A percentile compares a stretch with the other conserved stretches of the same genome.
Evolutionary conservation across 2,329 filamentous ascomycete genomes (phyloP).

Genomic region (Hypoxylon sp.): DNA sequence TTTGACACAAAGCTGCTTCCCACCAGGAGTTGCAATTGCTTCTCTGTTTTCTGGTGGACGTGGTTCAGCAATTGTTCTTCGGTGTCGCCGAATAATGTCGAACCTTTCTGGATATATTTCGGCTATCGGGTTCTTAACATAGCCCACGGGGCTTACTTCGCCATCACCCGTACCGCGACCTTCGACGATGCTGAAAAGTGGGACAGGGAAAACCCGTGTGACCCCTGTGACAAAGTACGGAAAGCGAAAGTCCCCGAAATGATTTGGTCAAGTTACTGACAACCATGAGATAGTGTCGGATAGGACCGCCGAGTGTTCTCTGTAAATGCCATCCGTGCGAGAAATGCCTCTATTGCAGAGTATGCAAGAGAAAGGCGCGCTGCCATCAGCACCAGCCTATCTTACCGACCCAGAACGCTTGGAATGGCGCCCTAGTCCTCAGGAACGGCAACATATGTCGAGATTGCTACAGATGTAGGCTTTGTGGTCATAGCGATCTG

Average conservation of each 20-base stretch:
- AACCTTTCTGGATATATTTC: slow-evolving; percentile 34
- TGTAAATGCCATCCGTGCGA: slow-evolving; percentile 26
- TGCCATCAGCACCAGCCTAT: slow-evolving; percentile 17
- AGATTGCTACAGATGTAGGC: slow-evolving; percentile 13
- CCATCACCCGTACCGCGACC: slow-evolving; percentile 22
- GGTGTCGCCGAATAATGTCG: slow-evolving; percentile 13
- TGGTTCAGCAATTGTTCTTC: slow-evolving; percentile 34
- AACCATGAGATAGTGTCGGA: slow-evolving; percentile 2
- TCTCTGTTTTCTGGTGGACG: slow-evolving; percentile 37
- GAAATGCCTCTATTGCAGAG: slow-evolving; percentile 10
- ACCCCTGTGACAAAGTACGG: slow-evolving; percentile 18
- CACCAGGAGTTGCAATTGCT: slow-evolving; percentile 17
- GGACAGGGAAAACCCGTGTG: slow-evolving; percentile 30
- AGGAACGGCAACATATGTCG: neutral
- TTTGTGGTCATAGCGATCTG: slow-evolving; percentile 23
- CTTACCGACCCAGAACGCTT: neutral
- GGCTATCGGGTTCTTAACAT: slow-evolving; percentile 30
- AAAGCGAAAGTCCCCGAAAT: too few species aligned
- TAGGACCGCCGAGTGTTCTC: neutral
- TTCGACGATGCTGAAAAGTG: slow-evolving; percentile 29
- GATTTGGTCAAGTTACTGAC: neutral
- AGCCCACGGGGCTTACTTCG: slow-evolving; percentile 26
- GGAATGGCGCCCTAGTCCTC: neutral
- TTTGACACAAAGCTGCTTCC: slow-evolving; percentile 19
- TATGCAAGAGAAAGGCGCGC: slow-evolving; percentile 19